A percentile compares a stretch with the other conserved stretches of the same genome.
Conservation (phyloP, 2,329 filamentous ascomycete genomes). For the Sphaerulina populicola region DNA sequence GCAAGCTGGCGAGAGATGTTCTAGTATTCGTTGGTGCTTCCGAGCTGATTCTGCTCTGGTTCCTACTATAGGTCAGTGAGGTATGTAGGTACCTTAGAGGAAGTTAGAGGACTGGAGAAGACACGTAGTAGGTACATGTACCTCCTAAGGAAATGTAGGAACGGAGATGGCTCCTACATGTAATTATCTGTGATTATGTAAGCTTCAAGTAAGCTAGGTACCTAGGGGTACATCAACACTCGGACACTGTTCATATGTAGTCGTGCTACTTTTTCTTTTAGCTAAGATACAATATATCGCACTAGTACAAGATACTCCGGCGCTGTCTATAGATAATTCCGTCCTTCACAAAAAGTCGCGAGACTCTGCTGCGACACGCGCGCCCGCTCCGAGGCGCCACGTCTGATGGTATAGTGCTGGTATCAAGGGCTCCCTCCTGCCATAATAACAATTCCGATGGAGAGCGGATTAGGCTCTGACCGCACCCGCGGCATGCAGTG, state of each 20-base stretch:
- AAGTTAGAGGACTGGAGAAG: too few species aligned
- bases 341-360: slow-evolving; percentile 6
- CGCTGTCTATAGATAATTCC: not conserved
- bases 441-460: not conserved
- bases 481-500: not conserved
- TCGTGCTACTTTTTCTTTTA: not conserved
- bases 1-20: too few species aligned
- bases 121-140: too few species aligned
- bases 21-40: too few species aligned
- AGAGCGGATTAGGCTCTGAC: not conserved
- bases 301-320: not conserved
- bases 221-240: not conserved
- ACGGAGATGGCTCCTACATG: too few species aligned
- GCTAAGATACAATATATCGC: slow-evolving; percentile 4
- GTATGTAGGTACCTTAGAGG: too few species aligned
- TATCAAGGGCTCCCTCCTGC: not conserved
- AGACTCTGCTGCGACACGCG: slow-evolving; percentile 2
- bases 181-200: too few species aligned
- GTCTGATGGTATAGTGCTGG: slow-evolving; percentile 22
- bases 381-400: slow-evolving; percentile 8
- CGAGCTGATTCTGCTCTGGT: too few species aligned
- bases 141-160: too few species aligned
- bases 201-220: not conserved
- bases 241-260: not conserved
- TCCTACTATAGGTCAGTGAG: too few species aligned